phyloP scores from a whole-genome alignment of 805 yeast species.

The Pichia californica region DNA sequence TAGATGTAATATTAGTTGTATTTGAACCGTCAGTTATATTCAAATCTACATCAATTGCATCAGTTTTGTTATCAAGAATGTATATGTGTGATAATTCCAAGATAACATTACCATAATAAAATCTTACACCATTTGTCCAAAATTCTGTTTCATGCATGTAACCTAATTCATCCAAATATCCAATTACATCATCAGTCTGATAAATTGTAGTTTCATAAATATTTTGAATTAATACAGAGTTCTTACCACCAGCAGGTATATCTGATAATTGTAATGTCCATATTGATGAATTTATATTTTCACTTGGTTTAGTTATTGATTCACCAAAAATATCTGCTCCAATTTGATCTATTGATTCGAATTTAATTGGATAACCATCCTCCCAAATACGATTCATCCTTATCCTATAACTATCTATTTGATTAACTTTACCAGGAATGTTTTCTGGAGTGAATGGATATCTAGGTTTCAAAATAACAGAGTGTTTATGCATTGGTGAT shows the following conservation, averaged over 20 bases:
- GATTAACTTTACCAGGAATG: slow-evolving; percentile 50
- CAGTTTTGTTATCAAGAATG: slow-evolving; percentile 25
- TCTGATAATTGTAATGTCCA: slow-evolving; percentile 68
- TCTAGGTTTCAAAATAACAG: slow-evolving; percentile 44
- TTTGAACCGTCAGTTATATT: too few relatives aligned
- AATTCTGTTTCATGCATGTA: slow-evolving; percentile 58
- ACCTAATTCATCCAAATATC: slow-evolving; percentile 57
- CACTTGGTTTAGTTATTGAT: slow-evolving; percentile 13
- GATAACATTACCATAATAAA: slow-evolving; percentile 53
- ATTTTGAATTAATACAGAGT: slow-evolving; percentile 58
- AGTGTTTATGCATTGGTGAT: slow-evolving; percentile 40
- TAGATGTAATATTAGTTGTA: too few relatives aligned
- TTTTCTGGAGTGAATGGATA: slow-evolving; percentile 47
- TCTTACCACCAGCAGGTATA: slow-evolving; percentile 70
- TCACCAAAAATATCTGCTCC: slow-evolving; percentile 12
- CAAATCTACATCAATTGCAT: not conserved
- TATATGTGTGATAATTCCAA: slow-evolving; percentile 51
- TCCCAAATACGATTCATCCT: slow-evolving; percentile 44
- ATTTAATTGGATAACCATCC: not conserved
- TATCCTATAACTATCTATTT: slow-evolving; percentile 49
- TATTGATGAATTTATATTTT: slow-evolving; percentile 22
- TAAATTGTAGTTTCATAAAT: slow-evolving; percentile 54
- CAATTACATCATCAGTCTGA: slow-evolving; percentile 40
- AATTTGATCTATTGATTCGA: too few relatives aligned
- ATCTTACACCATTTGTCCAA: slow-evolving; percentile 55